Evolutionary conservation across 768 basidiomycete genomes (phyloP).

Genomic region (Galerina sulciceps): DNA sequence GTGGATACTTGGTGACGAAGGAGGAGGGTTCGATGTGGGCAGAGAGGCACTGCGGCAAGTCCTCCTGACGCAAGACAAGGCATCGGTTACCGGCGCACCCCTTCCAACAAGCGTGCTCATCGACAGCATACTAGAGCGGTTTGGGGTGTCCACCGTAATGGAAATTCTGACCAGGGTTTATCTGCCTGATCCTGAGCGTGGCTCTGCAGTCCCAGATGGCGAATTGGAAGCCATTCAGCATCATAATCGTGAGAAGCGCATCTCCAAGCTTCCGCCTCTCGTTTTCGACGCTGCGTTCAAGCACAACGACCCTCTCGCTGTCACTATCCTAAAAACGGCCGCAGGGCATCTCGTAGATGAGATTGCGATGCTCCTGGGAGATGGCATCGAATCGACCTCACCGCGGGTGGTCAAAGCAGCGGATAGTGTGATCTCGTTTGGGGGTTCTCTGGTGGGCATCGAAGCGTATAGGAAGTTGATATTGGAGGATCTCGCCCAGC

Average conservation of each 20-base stretch:
- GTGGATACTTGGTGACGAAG: slow-evolving; percentile 86
- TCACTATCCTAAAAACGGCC: slow-evolving; percentile 56
- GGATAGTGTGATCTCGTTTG: slow-evolving; percentile 71
- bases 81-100: slow-evolving; percentile 40
- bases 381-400: slow-evolving; percentile 29
- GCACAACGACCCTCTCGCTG: slow-evolving; percentile 66
- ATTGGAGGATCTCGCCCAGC: slow-evolving; percentile 56
- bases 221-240: slow-evolving; percentile 29
- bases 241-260: slow-evolving; percentile 66
- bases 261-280: slow-evolving; percentile 74
- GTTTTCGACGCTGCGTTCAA: slow-evolving; percentile 82
- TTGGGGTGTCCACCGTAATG: slow-evolving; percentile 58
- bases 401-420: slow-evolving; percentile 50
- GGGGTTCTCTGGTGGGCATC: slow-evolving; percentile 76
- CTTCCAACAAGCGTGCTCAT: slow-evolving; percentile 43
- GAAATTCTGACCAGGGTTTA: slow-evolving; percentile 72
- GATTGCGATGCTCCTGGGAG: slow-evolving; percentile 56
- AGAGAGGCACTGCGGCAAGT: slow-evolving; percentile 76
- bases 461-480: slow-evolving; percentile 59
- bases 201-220: slow-evolving; percentile 8
- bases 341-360: slow-evolving; percentile 61
- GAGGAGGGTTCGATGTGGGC: slow-evolving; percentile 81
- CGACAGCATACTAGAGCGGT: slow-evolving; percentile 52
- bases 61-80: slow-evolving; percentile 55
- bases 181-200: slow-evolving; percentile 54